Conservation (phyloP, 1,284 basidiomycete genomes). For the Melampsora larici-populina region DNA sequence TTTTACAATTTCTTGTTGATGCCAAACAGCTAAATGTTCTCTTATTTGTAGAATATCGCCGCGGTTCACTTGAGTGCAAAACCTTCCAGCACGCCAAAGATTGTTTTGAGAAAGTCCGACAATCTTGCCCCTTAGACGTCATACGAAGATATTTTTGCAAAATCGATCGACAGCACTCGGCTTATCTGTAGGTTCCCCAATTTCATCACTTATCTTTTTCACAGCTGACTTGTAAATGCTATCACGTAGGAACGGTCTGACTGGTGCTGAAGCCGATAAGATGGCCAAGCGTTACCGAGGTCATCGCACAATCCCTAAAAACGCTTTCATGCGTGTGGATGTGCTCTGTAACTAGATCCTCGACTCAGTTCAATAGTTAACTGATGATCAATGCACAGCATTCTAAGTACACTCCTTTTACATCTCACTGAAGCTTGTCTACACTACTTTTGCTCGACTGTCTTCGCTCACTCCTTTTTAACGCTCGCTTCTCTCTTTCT, state of each 20-base stretch:
- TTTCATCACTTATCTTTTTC: neutral
- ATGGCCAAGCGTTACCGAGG: no score
- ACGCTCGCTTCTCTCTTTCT: no score
- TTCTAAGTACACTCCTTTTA: no score
- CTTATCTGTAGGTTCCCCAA: neutral
- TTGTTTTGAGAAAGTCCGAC: constrained; percentile 2
- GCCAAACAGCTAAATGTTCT: neutral
- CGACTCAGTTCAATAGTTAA: no score
- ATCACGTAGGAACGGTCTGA: neutral
- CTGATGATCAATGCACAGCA: no score
- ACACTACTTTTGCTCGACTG: no score
- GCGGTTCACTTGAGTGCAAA: neutral
- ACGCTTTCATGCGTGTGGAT: neutral
- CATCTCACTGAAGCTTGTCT: no score
- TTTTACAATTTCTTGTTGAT: neutral
- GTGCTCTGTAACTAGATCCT: no score
- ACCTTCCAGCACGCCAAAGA: constrained; percentile 1
- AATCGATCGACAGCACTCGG: constrained; percentile 7
- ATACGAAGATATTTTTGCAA: constrained; percentile 10
- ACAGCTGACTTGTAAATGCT: neutral
- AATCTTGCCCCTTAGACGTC: neutral
- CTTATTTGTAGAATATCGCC: neutral
- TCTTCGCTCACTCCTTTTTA: no score
- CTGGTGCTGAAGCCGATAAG: neutral
- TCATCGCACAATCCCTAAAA: neutral